phyloP scores from a whole-genome alignment of 1,284 basidiomycete genomes.

The Pisolithus thermaeus region DNA sequence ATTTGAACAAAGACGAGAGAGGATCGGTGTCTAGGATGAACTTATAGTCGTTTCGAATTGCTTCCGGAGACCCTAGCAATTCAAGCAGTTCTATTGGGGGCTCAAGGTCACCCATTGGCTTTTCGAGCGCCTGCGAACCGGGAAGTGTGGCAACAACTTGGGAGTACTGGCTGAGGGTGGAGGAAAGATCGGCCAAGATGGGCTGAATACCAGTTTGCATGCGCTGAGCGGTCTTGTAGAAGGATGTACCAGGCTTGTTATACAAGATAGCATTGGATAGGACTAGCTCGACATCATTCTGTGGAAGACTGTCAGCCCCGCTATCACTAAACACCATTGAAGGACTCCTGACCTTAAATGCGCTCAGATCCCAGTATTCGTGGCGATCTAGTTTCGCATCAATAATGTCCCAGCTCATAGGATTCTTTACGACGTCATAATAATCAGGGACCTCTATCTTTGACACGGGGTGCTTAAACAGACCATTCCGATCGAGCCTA shows the following conservation, averaged over 20 bases:
- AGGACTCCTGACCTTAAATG: conserved; percentile 63
- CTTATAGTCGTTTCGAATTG: conserved; percentile 46
- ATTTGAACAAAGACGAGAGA: conserved; percentile 62
- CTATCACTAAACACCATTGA: not conserved
- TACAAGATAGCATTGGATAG: conserved; percentile 84
- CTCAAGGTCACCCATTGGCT: conserved; percentile 63
- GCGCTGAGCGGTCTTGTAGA: conserved; percentile 68
- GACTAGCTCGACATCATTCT: conserved; percentile 83
- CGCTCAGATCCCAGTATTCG: conserved; percentile 69
- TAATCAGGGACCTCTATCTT: conserved; percentile 86
- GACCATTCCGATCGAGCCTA: conserved; percentile 70
- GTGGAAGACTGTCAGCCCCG: not conserved
- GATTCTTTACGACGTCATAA: conserved; percentile 78
- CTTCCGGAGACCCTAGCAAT: conserved; percentile 46
- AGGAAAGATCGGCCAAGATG: conserved; percentile 57
- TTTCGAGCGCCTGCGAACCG: not conserved
- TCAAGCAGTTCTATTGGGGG: conserved; percentile 52
- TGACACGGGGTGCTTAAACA: conserved; percentile 82
- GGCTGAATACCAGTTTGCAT: conserved; percentile 58
- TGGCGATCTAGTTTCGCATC: conserved; percentile 73
- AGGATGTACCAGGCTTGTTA: conserved; percentile 72
- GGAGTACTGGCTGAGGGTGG: conserved; percentile 16
- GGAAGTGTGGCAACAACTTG: not conserved
- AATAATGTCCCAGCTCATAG: conserved; percentile 89
- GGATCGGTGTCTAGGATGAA: conserved; percentile 54